Evolutionary conservation across 2,329 filamentous ascomycete genomes (phyloP).

Genomic region (Arthrobotrys musiformis): DNA sequence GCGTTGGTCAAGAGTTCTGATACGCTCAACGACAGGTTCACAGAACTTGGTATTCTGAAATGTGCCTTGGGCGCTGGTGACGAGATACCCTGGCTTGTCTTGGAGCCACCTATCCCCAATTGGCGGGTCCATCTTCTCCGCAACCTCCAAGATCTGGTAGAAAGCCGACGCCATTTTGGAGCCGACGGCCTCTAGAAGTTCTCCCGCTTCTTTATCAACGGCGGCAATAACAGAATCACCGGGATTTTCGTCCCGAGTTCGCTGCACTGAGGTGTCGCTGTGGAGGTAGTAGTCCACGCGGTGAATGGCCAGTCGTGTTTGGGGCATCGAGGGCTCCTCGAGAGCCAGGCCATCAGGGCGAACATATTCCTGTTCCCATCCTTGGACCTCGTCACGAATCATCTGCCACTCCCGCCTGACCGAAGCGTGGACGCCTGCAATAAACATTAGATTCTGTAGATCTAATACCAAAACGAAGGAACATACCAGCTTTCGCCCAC

Average conservation of each 20-base stretch:
- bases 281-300: slow-evolving; percentile 24
- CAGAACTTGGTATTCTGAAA: slow-evolving; percentile 26
- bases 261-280: slow-evolving; percentile 23
- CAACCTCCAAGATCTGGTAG: slow-evolving; percentile 5
- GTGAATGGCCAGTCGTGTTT: slow-evolving; percentile 31
- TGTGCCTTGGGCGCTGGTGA: slow-evolving; percentile 6
- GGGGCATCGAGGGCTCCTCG: slow-evolving; percentile 7
- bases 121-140: slow-evolving; percentile 25
- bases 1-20: slow-evolving; percentile 24
- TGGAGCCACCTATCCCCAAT: slow-evolving; percentile 13
- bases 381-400: slow-evolving; percentile 21
- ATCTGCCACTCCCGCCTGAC: slow-evolving; percentile 20
- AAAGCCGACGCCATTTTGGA: slow-evolving; percentile 21
- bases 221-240: slow-evolving; percentile 28
- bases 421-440: slow-evolving; percentile 10
- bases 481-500: slow-evolving; percentile 36
- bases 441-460: neutral
- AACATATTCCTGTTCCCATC: slow-evolving; percentile 30
- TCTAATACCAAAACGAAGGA: neutral
- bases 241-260: slow-evolving; percentile 29
- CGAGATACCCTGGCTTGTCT: slow-evolving; percentile 26
- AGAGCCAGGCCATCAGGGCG: slow-evolving; percentile 5
- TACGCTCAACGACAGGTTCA: slow-evolving; percentile 15
- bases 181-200: slow-evolving; percentile 28
- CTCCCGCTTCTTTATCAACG: slow-evolving; percentile 13